These are phyloP conservation scores for Dipodascus geniculatus DNA, from an alignment of 805 yeast genomes.

Conservation along the genomic window DNA sequence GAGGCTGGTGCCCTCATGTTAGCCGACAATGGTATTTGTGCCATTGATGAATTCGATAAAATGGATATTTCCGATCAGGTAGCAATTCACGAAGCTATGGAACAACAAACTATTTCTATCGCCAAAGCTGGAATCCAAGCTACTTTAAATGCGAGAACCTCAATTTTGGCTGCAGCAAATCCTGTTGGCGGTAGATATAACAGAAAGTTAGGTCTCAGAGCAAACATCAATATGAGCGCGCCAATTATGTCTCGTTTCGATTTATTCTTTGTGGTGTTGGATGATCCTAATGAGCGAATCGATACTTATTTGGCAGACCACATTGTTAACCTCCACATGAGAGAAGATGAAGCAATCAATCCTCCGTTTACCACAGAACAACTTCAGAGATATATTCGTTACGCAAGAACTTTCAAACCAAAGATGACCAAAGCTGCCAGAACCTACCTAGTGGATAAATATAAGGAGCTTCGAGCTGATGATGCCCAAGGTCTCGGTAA, in stretches of 20 bases:
- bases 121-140: conserved; percentile 99
- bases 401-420: conserved; percentile 90
- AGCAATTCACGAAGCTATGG: conserved; percentile 99
- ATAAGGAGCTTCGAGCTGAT: conserved; percentile 76
- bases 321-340: conserved; percentile 87
- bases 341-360: conserved; percentile 75
- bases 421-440: conserved; percentile 73
- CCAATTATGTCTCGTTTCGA: conserved; percentile 99
- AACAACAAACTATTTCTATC: conserved; percentile 96
- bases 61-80: conserved; percentile 95
- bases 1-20: conserved; percentile 98
- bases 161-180: conserved; percentile 97
- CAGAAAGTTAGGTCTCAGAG: conserved; percentile 68
- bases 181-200: conserved; percentile 97
- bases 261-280: conserved; percentile 84
- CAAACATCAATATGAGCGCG: conserved; percentile 90
- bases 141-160: conserved; percentile 90
- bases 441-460: conserved; percentile 59
- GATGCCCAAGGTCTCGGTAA: conserved; percentile 80
- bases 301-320: conserved; percentile 88
- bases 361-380: conserved; percentile 88
- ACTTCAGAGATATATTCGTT: conserved; percentile 74
- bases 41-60: conserved; percentile 96
- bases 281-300: conserved; percentile 83
- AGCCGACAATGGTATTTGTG: conserved; percentile 97